These are phyloP conservation scores for Sporothrix protearum DNA, from an alignment of 2,329 filamentous ascomycete genomes.

Conservation along the genomic window DNA sequence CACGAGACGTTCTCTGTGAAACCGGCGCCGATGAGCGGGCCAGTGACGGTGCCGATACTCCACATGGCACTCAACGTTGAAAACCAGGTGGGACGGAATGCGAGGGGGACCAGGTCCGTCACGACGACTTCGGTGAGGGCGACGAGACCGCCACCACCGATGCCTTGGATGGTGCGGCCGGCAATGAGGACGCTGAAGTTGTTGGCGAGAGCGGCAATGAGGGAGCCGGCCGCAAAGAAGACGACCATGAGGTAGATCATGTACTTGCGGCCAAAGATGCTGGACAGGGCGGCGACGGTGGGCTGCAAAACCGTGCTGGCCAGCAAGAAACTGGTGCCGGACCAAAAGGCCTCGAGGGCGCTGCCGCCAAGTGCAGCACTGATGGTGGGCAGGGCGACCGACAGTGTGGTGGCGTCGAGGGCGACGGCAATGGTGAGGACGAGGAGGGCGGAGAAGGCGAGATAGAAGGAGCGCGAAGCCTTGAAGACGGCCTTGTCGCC, in stretches of 20 bases:
- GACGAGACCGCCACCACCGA: slow-evolving; percentile 38
- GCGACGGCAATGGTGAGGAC: slow-evolving; percentile 60
- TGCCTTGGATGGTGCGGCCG: slow-evolving; percentile 38
- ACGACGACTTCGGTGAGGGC: slow-evolving; percentile 38
- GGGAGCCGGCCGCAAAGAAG: slow-evolving; percentile 32
- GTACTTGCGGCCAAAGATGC: slow-evolving; percentile 30
- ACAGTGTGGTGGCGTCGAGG: slow-evolving; percentile 63
- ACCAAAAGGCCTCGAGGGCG: slow-evolving; percentile 65
- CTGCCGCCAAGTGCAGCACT: slow-evolving; percentile 49
- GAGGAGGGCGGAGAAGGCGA: slow-evolving; percentile 51
- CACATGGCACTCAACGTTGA: slow-evolving; percentile 29
- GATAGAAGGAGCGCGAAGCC: slow-evolving; percentile 39
- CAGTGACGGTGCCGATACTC: slow-evolving; percentile 29
- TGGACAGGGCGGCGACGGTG: slow-evolving; percentile 33
- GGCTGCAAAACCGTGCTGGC: slow-evolving; percentile 60
- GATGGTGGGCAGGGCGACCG: slow-evolving; percentile 55
- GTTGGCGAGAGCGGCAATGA: slow-evolving; percentile 34
- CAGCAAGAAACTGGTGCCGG: slow-evolving; percentile 66
- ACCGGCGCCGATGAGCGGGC: slow-evolving; percentile 31
- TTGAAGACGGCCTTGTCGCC: slow-evolving; percentile 33
- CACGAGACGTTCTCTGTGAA: slow-evolving; percentile 30
- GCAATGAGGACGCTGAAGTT: slow-evolving; percentile 35
- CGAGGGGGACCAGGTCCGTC: slow-evolving; percentile 34
- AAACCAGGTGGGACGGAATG: slow-evolving; percentile 31
- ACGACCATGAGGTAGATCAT: slow-evolving; percentile 27